These are phyloP conservation scores for Suhomyces bolitotheri DNA, from an alignment of 1,139 yeast species.

Conservation along the genomic window DNA sequence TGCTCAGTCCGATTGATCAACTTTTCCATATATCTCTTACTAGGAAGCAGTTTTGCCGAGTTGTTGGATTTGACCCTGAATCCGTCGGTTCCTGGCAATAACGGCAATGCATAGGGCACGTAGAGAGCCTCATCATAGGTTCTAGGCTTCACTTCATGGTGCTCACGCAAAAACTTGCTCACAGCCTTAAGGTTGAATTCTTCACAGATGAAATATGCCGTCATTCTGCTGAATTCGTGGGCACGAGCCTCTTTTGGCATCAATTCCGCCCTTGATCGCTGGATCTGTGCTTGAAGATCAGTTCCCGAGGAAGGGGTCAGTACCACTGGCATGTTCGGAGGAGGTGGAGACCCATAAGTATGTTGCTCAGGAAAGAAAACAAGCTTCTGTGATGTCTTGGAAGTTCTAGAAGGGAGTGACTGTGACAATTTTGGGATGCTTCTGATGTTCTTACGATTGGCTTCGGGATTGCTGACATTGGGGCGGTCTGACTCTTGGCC, in stretches of 20 bases:
- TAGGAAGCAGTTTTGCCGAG: conserved; percentile 62
- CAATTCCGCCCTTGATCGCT: conserved; percentile 66
- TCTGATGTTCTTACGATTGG: conserved; percentile 30
- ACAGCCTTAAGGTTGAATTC: conserved; percentile 69
- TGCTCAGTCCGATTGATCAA: conserved; percentile 79
- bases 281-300: conserved; percentile 38
- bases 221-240: conserved; percentile 74
- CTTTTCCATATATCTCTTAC: conserved; percentile 67
- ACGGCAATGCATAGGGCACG: conserved; percentile 85
- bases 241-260: conserved; percentile 69
- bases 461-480: conserved; percentile 2
- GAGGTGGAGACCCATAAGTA: conserved; percentile 14
- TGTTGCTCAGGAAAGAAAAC: conserved; percentile 84
- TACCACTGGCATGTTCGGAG: conserved; percentile 16
- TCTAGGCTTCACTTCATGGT: conserved; percentile 83
- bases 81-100: conserved; percentile 85
- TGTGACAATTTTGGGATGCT: conserved; percentile 60
- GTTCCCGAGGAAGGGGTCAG: conserved; percentile 7
- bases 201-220: conserved; percentile 88
- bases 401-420: conserved; percentile 79
- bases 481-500: conserved; percentile 1
- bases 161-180: conserved; percentile 59
- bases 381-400: conserved; percentile 80
- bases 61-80: conserved; percentile 80
- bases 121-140: conserved; percentile 88